Base-by-base conservation (phyloP, 768 basidiomycete species). In the Amanita muscaria region DNA sequence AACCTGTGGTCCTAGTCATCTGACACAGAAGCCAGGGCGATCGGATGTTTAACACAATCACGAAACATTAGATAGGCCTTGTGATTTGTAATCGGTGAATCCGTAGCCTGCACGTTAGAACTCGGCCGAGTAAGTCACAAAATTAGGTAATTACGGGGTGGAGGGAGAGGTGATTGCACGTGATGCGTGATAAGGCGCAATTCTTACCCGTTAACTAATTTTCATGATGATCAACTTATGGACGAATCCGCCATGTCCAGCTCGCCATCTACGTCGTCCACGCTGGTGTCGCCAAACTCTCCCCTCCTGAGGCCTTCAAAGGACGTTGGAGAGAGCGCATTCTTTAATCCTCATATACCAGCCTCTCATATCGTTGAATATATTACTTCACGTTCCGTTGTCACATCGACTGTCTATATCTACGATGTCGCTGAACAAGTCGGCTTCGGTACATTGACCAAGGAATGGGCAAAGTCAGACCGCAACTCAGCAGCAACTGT, bases 391-490 rank as follows among this genome's bases (percentile, higher is more conserved):
- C 73, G 72, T 31, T 50, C 65, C 2, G 59, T 63, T 6, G 59
- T 70, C 21, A 84, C 74, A 60, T 85, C 84, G 15, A 64, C 76
- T 14, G 76, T 91, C 46, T 88, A 88, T 59, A 61, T 88, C 33
- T 91, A 87, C 56, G 88, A 91, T 54, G 70, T 89, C 44, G 87
- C 89, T 15, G 80, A 84, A 52, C 84, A 89, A 56, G 73, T 73
- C n/a, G 88, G 88, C 25, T 85, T 91, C 55, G 88, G 88, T 15
- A 68, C 73, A 0, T 64, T 80, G 47, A 81, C 86, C 24, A 83
- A 79, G 56, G 69, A 74, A 40, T 85, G 82, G 81, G 63, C 74
- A 2, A 60, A 69, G 14, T 56, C 68, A 3, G 57, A 57, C 29
- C 50, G 60, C 25, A 58, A 63, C 14, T 65, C 74, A 1, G 73